These are phyloP conservation scores for Brasenia schreberi DNA, from an alignment of 164 flowering plant species.

Conservation along the genomic window DNA sequence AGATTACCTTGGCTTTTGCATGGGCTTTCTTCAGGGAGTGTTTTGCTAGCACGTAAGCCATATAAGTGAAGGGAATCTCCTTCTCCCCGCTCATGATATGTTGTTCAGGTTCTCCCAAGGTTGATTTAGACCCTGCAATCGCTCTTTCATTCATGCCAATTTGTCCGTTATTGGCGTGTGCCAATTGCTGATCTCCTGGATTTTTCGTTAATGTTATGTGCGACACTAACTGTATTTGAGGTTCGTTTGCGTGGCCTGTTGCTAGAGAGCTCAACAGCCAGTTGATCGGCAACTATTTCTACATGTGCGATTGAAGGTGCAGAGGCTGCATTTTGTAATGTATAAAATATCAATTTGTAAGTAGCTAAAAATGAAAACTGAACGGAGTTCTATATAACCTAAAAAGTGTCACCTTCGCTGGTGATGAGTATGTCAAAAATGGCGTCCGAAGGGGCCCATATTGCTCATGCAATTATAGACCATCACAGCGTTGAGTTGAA, in stretches of 20 bases:
- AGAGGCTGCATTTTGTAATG: background rate
- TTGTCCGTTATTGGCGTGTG: background rate
- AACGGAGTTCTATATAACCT: too few species aligned
- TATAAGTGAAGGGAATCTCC: conserved; percentile 75
- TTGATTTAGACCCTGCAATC: background rate
- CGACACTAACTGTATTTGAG: background rate
- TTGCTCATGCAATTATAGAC: too few species aligned
- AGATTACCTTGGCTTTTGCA: conserved; percentile 70
- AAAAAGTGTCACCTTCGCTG: too few species aligned
- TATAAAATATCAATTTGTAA: background rate
- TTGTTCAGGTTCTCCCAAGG: conserved; percentile 6
- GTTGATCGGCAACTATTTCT: background rate
- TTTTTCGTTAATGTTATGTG: background rate
- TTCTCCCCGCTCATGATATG: conserved; percentile 28
- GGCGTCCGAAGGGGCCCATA: too few species aligned
- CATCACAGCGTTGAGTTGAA: too few species aligned
- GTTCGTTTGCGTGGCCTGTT: background rate
- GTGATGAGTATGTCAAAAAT: too few species aligned
- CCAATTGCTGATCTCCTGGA: background rate
- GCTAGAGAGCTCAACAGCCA: background rate
- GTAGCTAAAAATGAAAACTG: too few species aligned
- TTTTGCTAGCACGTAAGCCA: conserved; percentile 55
- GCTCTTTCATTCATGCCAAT: background rate
- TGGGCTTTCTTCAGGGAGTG: conserved; percentile 34
- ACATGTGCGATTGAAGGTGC: background rate